Evolutionary conservation across 345 rosid genomes (phyloP), one percentile per base, ranked within the genome.

Genomic region (Pugionium cornutum): DNA sequence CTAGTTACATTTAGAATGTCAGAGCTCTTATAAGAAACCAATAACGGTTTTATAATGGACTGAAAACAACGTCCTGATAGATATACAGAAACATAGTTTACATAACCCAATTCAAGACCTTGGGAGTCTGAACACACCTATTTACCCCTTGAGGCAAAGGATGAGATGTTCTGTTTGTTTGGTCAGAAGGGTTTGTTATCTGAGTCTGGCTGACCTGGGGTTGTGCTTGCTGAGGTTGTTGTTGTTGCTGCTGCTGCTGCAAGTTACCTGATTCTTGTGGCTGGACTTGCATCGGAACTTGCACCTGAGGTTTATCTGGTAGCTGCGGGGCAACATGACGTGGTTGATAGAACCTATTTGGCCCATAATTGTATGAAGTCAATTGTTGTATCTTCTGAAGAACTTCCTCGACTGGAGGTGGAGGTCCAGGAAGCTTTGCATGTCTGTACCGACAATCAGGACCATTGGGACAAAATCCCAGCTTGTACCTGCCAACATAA

Each of bases 401-500:
- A 68, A 84, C 91, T 89, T 91, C 98, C 76, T 84, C 98, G 47
- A 89, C 97, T 0, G 97, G 60, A 58, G 99, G 99, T 60, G 96
- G 96, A 65, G 99, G 97, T 69, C 96, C 98, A 62, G 96, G 84
- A 61, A 85, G 69, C 81, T 95, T 91, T 2, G 89, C 96, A 66
- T 95, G 99, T 82, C 98, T 83, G 51, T 91, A 95, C 31, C 98
- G 84, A 68, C 98, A 95, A 60, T 91, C 97, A 44, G 94, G 86
- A 79, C 98, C 99, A 80, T 91, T 91, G 41, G 99, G 99, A 77
- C 99, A 91, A 77, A 95, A 95, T 8, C 99, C 99, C 45, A 91
- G 73, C 85, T 95, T 95, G 79, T 87, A 95, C 99, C 97, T 95
- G 72, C 39, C 55, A 57, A 37, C 10, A 40, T 62, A 77, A 64